A percentile compares a stretch with the other conserved stretches of the same genome.
Evolutionary conservation across 192 early-diverging fungal genomes (phyloP).

Genomic region (Helicostylum pulchrum): DNA sequence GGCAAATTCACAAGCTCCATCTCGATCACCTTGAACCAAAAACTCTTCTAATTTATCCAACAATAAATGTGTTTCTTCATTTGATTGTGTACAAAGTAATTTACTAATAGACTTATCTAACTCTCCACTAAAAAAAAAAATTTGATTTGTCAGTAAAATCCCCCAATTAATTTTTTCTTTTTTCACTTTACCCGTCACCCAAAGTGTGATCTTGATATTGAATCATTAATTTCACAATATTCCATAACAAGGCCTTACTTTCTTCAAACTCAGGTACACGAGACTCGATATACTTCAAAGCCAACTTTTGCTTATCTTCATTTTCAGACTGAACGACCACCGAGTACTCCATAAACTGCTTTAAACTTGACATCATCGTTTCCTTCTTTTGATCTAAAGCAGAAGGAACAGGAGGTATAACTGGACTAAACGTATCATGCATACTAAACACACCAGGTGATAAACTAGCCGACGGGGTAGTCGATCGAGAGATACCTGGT

Average conservation of each 20-base stretch:
- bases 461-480: conserved; percentile 36
- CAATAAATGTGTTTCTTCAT: conserved; percentile 22
- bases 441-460: background rate
- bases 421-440: background rate
- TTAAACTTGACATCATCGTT: background rate
- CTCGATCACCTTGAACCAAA: conserved; percentile 59
- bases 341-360: background rate
- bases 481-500: conserved; percentile 34
- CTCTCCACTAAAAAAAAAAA: conserved; percentile 33
- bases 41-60: conserved; percentile 57
- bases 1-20: conserved; percentile 49
- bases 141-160: background rate
- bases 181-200: conserved; percentile 46
- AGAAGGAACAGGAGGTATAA: too few species aligned
- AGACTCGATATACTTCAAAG: conserved; percentile 38
- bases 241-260: conserved; percentile 49
- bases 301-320: conserved; percentile 49
- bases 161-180: conserved; percentile 1
- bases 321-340: conserved; percentile 43
- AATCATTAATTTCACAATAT: conserved; percentile 57
- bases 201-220: conserved; percentile 59
- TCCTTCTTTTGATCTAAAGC: conserved; percentile 13
- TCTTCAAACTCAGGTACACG: conserved; percentile 27
- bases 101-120: conserved; percentile 47
- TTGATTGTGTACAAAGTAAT: conserved; percentile 25